Conservation (phyloP, 164 flowering plant genomes). For the Tinospora cordifolia region DNA sequence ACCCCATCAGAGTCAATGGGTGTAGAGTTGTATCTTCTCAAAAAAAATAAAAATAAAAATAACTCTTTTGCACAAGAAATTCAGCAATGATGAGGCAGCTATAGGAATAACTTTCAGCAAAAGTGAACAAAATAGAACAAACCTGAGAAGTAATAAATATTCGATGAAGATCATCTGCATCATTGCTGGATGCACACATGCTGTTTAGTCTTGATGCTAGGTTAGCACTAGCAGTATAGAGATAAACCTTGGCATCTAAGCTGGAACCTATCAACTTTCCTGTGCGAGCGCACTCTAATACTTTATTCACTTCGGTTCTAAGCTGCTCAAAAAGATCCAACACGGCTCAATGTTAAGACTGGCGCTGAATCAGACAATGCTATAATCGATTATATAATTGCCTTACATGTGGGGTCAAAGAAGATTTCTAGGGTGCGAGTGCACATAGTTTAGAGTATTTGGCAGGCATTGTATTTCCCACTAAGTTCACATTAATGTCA, state of each 20-base stretch:
- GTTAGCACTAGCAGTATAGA: slow-evolving; percentile 43
- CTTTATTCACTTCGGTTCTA: slow-evolving; percentile 87
- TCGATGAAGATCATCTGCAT: slow-evolving; percentile 73
- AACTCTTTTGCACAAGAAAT: too few species aligned
- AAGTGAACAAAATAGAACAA: background rate
- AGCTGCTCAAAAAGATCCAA: slow-evolving; percentile 44
- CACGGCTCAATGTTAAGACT: background rate
- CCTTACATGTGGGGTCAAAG: too few species aligned
- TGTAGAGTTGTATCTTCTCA: too few species aligned
- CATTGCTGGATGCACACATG: slow-evolving; percentile 49
- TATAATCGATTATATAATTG: background rate
- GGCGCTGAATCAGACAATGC: background rate
- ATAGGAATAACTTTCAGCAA: background rate
- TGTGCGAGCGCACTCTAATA: slow-evolving; percentile 71
- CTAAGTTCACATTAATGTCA: too few species aligned
- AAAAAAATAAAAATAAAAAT: too few species aligned
- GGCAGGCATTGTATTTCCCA: too few species aligned
- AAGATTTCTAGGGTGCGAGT: too few species aligned
- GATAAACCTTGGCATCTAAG: slow-evolving; percentile 83
- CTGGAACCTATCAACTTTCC: slow-evolving; percentile 85
- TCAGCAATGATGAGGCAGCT: too few species aligned
- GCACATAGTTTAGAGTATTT: too few species aligned
- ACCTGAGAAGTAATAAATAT: slow-evolving; percentile 96
- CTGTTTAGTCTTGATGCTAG: slow-evolving; percentile 45
- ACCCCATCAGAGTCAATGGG: too few species aligned